A percentile compares a stretch with the other conserved stretches of the same genome.
Conservation (phyloP, 495 filamentous ascomycete species). For the Hypoxylon fuscum region DNA sequence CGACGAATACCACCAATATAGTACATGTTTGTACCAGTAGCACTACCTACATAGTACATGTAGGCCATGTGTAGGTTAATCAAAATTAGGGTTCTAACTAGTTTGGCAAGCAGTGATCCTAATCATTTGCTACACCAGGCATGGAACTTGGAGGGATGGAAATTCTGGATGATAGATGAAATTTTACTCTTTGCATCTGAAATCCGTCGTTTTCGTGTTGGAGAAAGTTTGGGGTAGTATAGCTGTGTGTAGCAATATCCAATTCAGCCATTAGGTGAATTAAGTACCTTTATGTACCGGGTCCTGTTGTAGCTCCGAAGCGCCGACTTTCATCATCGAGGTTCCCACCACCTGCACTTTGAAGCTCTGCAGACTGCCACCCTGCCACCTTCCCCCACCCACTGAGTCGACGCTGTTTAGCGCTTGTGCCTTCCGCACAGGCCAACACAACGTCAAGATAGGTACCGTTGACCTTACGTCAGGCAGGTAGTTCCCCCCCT, state of each 20-base stretch:
- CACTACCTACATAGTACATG: too few relatives aligned
- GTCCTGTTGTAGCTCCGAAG: conserved; percentile 36
- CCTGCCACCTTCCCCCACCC: too few relatives aligned
- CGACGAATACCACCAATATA: too few relatives aligned
- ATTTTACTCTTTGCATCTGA: neutral
- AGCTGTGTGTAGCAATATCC: neutral
- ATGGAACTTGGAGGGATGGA: too few relatives aligned
- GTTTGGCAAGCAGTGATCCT: too few relatives aligned
- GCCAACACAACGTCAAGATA: neutral
- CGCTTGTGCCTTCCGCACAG: conserved; percentile 8
- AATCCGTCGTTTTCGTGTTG: neutral
- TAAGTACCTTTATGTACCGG: conserved; percentile 3
- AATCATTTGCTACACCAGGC: too few relatives aligned
- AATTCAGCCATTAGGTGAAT: neutral
- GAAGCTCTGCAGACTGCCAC: too few relatives aligned
- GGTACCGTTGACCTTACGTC: neutral
- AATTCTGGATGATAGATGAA: too few relatives aligned
- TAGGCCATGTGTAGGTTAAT: too few relatives aligned
- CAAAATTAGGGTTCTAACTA: too few relatives aligned
- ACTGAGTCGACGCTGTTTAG: neutral
- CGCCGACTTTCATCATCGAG: conserved; percentile 12
- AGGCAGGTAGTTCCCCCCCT: neutral
- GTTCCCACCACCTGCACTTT: neutral
- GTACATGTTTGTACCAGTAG: too few relatives aligned
- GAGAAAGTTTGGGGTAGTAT: neutral